Evolutionary conservation across 352 stramenopile species (phyloP).

Genomic region (Globisporangium emineosum): DNA sequence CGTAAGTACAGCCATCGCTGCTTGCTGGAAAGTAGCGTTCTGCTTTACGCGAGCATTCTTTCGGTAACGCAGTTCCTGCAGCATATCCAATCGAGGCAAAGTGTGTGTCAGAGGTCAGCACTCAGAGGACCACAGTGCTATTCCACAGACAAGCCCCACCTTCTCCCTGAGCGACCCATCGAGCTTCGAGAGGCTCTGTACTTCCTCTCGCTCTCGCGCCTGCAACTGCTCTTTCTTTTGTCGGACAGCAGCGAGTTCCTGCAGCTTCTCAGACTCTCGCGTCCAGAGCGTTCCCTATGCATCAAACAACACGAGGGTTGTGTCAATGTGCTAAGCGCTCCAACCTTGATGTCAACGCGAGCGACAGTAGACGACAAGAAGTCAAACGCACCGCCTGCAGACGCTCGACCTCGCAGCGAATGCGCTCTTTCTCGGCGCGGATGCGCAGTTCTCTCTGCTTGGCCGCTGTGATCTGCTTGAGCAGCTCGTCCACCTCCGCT

Average conservation of each 20-base stretch:
- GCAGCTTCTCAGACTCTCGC: slow-evolving; percentile 40
- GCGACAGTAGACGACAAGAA: not conserved
- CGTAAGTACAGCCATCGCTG: slow-evolving; percentile 4
- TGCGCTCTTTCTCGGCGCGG: slow-evolving; percentile 62
- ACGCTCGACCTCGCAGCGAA: slow-evolving; percentile 49
- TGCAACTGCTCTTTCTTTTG: slow-evolving; percentile 29
- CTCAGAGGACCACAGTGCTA: too few relatives aligned
- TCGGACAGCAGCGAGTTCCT: slow-evolving; percentile 39
- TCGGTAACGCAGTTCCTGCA: slow-evolving; percentile 32
- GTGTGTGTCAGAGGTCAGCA: not conserved
- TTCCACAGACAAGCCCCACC: not conserved
- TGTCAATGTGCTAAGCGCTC: not conserved
- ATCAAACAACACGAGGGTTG: not conserved
- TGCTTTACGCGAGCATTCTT: slow-evolving; percentile 17
- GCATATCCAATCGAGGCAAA: not conserved
- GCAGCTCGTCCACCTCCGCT: slow-evolving; percentile 49
- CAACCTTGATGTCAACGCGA: not conserved
- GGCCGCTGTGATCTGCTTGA: slow-evolving; percentile 43
- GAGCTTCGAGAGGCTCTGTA: slow-evolving; percentile 29
- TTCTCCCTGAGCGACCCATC: slow-evolving; percentile 31
- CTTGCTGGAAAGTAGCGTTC: slow-evolving; percentile 29
- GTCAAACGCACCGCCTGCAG: slow-evolving; percentile 36
- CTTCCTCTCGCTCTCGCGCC: slow-evolving; percentile 28
- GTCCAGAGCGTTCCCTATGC: slow-evolving; percentile 40
- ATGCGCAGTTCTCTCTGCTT: slow-evolving; percentile 69